These are phyloP conservation scores for Hypoxylon cercidicola DNA, from an alignment of 495 filamentous ascomycete species.

Conservation along the genomic window DNA sequence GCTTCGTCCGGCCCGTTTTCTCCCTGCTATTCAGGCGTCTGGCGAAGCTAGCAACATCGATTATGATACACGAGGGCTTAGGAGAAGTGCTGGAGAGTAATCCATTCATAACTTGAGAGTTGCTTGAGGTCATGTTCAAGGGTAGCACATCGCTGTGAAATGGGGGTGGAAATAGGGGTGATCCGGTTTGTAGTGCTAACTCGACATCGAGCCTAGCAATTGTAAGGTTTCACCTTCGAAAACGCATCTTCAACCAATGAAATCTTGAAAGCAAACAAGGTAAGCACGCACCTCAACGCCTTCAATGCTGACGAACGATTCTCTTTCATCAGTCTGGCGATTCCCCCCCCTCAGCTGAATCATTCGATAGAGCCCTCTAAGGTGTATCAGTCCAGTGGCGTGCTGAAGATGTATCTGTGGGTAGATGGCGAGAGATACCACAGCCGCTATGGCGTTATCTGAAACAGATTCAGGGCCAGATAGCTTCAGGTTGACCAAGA, in stretches of 20 bases:
- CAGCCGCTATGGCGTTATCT: constrained; percentile 37
- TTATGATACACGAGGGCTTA: background rate
- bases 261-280: background rate
- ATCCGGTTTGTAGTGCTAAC: constrained; percentile 9
- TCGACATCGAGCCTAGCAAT: constrained; percentile 11
- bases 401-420: constrained; percentile 40
- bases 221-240: background rate
- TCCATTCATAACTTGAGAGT: background rate
- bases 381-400: constrained; percentile 38
- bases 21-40: constrained; percentile 1
- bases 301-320: constrained; percentile 5
- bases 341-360: constrained; percentile 38
- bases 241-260: background rate
- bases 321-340: constrained; percentile 28
- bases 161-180: too few relatives aligned
- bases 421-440: constrained; percentile 39
- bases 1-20: background rate
- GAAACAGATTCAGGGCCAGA: constrained; percentile 30
- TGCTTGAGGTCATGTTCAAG: too few relatives aligned
- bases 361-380: constrained; percentile 41
- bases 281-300: constrained; percentile 9
- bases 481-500: constrained; percentile 35
- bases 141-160: background rate
- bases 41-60: constrained; percentile 1
- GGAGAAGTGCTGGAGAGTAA: background rate